Evolutionary conservation across 352 stramenopile genomes (phyloP), one percentile per base, ranked within the genome.

Genomic region (Pythium utonaiense): DNA sequence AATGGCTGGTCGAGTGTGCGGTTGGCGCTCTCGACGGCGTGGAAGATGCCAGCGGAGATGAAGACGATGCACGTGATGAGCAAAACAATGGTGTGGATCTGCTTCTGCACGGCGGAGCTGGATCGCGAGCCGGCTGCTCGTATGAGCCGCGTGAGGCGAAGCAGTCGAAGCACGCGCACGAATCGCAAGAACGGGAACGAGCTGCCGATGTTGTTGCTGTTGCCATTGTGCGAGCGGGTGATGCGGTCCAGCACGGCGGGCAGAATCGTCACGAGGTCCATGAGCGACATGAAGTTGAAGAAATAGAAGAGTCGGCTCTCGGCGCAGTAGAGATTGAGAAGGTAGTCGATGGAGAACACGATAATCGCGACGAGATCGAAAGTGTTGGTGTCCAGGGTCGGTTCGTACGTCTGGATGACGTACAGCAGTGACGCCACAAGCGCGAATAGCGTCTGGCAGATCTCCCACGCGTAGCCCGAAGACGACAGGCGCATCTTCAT

Each of bases 21-120:
- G 30, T 73, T 67, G 38, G 62, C 66, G 48, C 62, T 72, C 52
- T 89, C 78, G 13, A 85, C 73, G 1, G 71, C 75, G 47, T 89
- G 77, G 47, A 85, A 89, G 21, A 86, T 53, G 3, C 76, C 76
- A 1, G 78, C 78, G 5, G 78, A 69, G 19, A 88, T 82, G 62
- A 88, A 88, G 16, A 86, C 67, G 38, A 89, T 80, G 65, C 74
- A 85, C 24, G 73, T 77, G 42, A 80, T 78, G 24, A 89, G 71
- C 28, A 89, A 69, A n/a, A 80, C 49, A 51, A 89, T 80, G 14
- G 74, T 81, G 61, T 83, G 75, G 6, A 89, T 75, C 62, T 86
- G 79, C 57, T 82, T 86, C 49, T 86, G 76, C 16, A 89, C 75
- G 19, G 79, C 77, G 3, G 78, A 86, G 9, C 83, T 72, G 16